These are phyloP conservation scores for Tolypocladium tundrense DNA, from an alignment of 2,329 filamentous ascomycete species.

Conservation along the genomic window DNA sequence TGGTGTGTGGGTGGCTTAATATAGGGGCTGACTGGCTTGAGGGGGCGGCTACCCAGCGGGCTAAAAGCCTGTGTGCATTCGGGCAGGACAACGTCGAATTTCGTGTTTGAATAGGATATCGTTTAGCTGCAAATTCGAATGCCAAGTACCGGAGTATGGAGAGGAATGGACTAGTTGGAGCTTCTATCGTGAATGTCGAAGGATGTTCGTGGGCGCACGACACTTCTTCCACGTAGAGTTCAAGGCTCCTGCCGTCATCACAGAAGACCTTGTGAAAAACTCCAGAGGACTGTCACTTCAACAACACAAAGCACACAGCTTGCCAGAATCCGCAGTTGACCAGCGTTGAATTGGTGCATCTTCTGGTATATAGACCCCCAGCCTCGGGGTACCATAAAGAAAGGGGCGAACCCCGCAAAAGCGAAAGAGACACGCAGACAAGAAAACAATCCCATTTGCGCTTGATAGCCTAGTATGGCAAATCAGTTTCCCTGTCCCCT, in stretches of 20 bases:
- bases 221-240: background rate
- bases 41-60: background rate
- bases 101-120: background rate
- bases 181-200: too few species aligned
- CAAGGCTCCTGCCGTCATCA: background rate
- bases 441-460: background rate
- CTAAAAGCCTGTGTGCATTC: background rate
- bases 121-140: background rate
- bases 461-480: background rate
- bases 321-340: background rate
- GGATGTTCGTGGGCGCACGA: too few species aligned
- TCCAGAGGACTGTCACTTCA: background rate
- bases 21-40: background rate
- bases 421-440: background rate
- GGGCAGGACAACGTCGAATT: background rate
- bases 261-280: background rate
- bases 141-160: background rate
- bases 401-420: background rate
- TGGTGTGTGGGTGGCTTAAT: background rate
- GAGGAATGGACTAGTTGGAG: background rate
- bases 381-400: background rate
- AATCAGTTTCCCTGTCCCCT: conserved; percentile 10
- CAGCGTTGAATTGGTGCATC: background rate
- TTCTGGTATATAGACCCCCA: background rate
- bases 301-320: background rate